phyloP scores from a whole-genome alignment of 108 stramenopile species.

The Cyclotella sp. region DNA sequence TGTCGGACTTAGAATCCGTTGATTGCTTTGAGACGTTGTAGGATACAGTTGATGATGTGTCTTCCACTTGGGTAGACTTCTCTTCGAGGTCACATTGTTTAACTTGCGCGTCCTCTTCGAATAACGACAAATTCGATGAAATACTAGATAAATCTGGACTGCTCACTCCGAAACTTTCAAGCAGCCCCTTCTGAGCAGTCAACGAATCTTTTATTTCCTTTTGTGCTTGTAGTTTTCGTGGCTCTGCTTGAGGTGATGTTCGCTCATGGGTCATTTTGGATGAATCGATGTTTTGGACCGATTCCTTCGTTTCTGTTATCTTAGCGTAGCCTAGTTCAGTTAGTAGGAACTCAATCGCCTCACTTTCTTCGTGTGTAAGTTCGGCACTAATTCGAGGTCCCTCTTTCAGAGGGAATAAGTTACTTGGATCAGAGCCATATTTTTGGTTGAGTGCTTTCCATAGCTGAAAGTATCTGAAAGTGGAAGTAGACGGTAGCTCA shows the following conservation, averaged over 20 bases:
- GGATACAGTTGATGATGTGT: slow-evolving; percentile 16
- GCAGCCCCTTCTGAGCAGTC: slow-evolving; percentile 27
- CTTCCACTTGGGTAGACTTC: slow-evolving; percentile 30
- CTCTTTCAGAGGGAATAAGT: slow-evolving; percentile 65
- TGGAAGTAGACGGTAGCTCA: too few species aligned
- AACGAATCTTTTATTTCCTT: slow-evolving; percentile 37
- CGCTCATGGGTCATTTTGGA: neutral
- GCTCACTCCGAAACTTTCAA: slow-evolving; percentile 25
- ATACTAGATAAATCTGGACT: slow-evolving; percentile 31
- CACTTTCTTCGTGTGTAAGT: slow-evolving; percentile 76
- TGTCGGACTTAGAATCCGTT: slow-evolving; percentile 27
- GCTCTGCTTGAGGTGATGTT: slow-evolving; percentile 42
- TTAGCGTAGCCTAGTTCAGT: slow-evolving; percentile 63
- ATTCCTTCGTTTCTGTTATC: slow-evolving; percentile 33
- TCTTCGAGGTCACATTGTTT: slow-evolving; percentile 16
- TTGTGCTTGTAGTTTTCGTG: slow-evolving; percentile 56
- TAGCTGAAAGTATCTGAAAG: slow-evolving; percentile 61
- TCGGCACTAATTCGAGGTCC: slow-evolving; percentile 57
- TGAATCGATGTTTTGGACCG: slow-evolving; percentile 3
- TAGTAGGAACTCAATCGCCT: slow-evolving; percentile 67
- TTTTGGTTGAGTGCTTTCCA: slow-evolving; percentile 75
- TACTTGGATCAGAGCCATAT: slow-evolving; percentile 81
- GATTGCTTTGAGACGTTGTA: slow-evolving; percentile 7
- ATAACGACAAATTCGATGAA: slow-evolving; percentile 27
- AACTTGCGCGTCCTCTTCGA: slow-evolving; percentile 29